These are phyloP conservation scores for rapeseed (Brassica napus) DNA, from an alignment of 345 rosid genomes.

Conservation along the genomic window Da-Ae NC_063448.1:42438501-42439000, in stretches of 20 bases:
- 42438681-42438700: slow-evolving; percentile 7
- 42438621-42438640: slow-evolving; percentile 63
- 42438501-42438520: slow-evolving; percentile 56
- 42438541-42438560: slow-evolving; percentile 51
- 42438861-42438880: slow-evolving; percentile 28
- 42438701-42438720: slow-evolving; percentile 5
- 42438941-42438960: slow-evolving; percentile 46
- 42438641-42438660: slow-evolving; percentile 57
- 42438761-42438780: slow-evolving; percentile 34
- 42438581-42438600: slow-evolving; percentile 40
- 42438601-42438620: slow-evolving; percentile 47
- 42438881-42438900: slow-evolving; percentile 37
- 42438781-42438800: slow-evolving; percentile 32
- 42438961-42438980: slow-evolving; percentile 46
- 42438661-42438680: slow-evolving; percentile 18
- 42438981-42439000: neutral
- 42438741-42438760: slow-evolving; percentile 60
- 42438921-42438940: slow-evolving; percentile 38
- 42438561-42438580: slow-evolving; percentile 78
- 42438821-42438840: slow-evolving; percentile 47
- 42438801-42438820: slow-evolving; percentile 41
- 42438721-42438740: slow-evolving; percentile 57
- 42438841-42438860: slow-evolving; percentile 41
- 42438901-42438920: slow-evolving; percentile 32
- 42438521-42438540: slow-evolving; percentile 37